These are phyloP conservation scores for Xylaria castorea DNA, from an alignment of 495 filamentous ascomycete genomes.

Conservation along the genomic window DNA sequence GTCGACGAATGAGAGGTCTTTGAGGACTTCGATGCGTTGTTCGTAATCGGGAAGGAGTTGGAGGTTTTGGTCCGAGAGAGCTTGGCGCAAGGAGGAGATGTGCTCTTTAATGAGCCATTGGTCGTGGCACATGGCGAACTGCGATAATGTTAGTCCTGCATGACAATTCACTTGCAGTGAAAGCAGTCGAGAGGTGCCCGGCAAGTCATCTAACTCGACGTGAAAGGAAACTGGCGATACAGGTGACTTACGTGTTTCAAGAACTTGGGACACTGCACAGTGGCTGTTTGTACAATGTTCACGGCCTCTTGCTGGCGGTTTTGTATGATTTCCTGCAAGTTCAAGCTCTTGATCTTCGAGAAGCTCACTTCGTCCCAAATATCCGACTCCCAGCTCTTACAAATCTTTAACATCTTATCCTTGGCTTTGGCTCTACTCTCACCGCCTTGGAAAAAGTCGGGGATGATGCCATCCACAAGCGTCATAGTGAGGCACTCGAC, in stretches of 20 bases:
- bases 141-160: slow-evolving; percentile 39
- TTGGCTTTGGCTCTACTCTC: slow-evolving; percentile 53
- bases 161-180: background rate
- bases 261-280: slow-evolving; percentile 74
- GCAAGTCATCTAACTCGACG: background rate
- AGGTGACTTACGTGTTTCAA: slow-evolving; percentile 75
- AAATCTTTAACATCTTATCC: slow-evolving; percentile 67
- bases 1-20: slow-evolving; percentile 90
- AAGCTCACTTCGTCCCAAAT: slow-evolving; percentile 90
- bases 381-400: slow-evolving; percentile 70
- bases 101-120: slow-evolving; percentile 94
- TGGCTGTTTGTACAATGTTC: slow-evolving; percentile 63
- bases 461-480: slow-evolving; percentile 66
- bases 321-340: slow-evolving; percentile 74
- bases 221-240: background rate
- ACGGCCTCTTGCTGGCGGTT: slow-evolving; percentile 67
- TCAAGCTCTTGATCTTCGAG: slow-evolving; percentile 76
- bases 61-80: slow-evolving; percentile 95
- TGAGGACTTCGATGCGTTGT: slow-evolving; percentile 88
- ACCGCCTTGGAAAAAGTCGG: slow-evolving; percentile 57
- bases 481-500: slow-evolving; percentile 83
- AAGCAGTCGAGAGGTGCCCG: too few species aligned
- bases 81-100: slow-evolving; percentile 79
- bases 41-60: slow-evolving; percentile 98
- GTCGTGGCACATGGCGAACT: slow-evolving; percentile 90